A percentile compares a stretch with the other conserved stretches of the same genome.
These are phyloP conservation scores for Pseudoneurospora amorphoporcata DNA, from an alignment of 495 filamentous ascomycete species.

Conservation along the genomic window DNA sequence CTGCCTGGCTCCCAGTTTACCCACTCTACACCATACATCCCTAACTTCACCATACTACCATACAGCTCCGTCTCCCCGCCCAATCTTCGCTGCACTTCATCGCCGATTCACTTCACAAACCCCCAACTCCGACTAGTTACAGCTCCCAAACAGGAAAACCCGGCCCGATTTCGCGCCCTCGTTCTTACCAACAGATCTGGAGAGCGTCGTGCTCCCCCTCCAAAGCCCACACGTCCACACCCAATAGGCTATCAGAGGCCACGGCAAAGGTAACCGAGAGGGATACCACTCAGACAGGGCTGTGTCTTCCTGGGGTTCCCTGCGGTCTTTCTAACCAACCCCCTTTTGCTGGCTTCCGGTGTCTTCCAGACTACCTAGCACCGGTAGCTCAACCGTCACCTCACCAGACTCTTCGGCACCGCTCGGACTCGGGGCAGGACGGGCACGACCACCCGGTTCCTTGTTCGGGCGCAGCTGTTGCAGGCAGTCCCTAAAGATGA, in stretches of 20 bases:
- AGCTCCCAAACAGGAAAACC: background rate
- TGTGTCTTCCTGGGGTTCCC: background rate
- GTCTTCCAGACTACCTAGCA: background rate
- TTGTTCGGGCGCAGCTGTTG: background rate
- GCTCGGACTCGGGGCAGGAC: background rate
- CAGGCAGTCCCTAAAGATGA: background rate
- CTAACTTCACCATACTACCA: background rate
- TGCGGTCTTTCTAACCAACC: background rate
- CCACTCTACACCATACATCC: background rate
- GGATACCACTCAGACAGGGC: background rate
- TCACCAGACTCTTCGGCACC: background rate
- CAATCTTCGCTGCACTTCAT: background rate
- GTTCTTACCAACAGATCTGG: background rate
- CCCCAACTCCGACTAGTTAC: background rate
- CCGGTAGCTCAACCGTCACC: background rate
- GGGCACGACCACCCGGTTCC: background rate
- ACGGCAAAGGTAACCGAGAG: background rate
- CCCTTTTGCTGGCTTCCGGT: background rate
- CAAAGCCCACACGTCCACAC: background rate
- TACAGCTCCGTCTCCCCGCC: background rate
- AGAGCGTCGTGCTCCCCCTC: background rate
- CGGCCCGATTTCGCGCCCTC: background rate
- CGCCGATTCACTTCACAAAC: background rate
- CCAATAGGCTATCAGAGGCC: background rate
- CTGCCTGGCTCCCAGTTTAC: background rate